Evolutionary conservation across 73 alveolate species (phyloP).

Genomic region (Tetrahymena borealis): DNA sequence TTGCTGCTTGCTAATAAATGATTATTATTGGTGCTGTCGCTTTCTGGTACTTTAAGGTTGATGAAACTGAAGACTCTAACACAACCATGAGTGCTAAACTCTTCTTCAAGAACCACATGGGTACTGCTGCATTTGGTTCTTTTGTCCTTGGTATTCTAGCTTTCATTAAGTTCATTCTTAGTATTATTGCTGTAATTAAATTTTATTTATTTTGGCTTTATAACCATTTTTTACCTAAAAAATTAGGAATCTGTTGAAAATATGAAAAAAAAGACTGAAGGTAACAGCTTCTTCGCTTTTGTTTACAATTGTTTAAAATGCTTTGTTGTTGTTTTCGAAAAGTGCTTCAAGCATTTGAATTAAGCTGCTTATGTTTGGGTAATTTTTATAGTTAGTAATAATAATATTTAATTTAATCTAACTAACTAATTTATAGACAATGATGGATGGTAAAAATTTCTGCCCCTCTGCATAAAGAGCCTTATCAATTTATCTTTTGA

Average conservation of each 20-base stretch:
- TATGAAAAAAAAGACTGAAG: not conserved
- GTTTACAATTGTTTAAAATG: not conserved
- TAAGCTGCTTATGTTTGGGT: not conserved
- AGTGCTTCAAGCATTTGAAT: not conserved
- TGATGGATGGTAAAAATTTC: not conserved
- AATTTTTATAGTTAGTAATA: not conserved
- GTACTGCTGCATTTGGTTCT: not conserved
- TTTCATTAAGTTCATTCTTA: not conserved
- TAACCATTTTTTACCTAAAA: not conserved
- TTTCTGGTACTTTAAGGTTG: not conserved
- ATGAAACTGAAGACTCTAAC: not conserved
- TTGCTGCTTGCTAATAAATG: constrained; percentile 1
- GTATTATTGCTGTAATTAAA: not conserved
- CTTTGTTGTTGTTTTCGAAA: not conserved
- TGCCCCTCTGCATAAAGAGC: not conserved
- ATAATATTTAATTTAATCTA: not conserved
- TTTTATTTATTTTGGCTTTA: not conserved
- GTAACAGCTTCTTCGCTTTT: not conserved
- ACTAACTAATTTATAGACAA: not conserved
- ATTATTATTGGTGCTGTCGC: not conserved
- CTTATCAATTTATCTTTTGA: not conserved
- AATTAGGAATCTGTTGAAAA: not conserved
- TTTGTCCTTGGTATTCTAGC: not conserved
- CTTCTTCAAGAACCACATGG: not conserved
- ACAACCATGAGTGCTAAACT: not conserved